These are phyloP conservation scores for Trichoderma sp. DNA, from an alignment of 2,329 filamentous ascomycete species.

Conservation along the genomic window DNA sequence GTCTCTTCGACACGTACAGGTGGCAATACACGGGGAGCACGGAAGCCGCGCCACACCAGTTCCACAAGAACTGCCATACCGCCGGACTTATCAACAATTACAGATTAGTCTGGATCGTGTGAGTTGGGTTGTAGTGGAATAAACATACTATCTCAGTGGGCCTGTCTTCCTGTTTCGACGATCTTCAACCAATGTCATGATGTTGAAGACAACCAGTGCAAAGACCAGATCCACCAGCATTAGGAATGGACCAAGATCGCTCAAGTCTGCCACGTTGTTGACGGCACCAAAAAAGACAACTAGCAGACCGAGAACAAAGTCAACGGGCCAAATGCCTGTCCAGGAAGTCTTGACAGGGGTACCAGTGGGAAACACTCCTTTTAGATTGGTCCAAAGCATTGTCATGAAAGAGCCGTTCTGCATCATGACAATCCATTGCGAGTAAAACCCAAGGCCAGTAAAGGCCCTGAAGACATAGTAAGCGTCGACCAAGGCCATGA, in stretches of 20 bases:
- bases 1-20: neutral
- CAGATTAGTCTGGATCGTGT: neutral
- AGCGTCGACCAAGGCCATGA: neutral
- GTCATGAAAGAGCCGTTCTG: conserved; percentile 2
- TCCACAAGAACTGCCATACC: conserved; percentile 3
- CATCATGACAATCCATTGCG: conserved; percentile 9
- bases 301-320: conserved; percentile 5
- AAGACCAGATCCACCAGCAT: conserved; percentile 11
- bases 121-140: neutral
- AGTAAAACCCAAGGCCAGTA: neutral
- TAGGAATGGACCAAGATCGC: conserved; percentile 11
- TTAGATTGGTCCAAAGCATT: neutral
- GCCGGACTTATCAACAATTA: neutral
- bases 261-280: conserved; percentile 7
- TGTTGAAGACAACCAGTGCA: conserved; percentile 16
- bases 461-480: neutral
- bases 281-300: conserved; percentile 9
- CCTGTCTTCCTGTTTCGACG: conserved; percentile 1
- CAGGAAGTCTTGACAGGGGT: conserved; percentile 10
- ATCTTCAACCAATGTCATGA: conserved; percentile 17
- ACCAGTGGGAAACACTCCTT: neutral
- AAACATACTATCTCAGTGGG: neutral
- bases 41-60: conserved; percentile 6
- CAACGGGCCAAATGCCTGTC: conserved; percentile 9
- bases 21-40: neutral